Percentiles rank a stretch among this genome's conserved stretches.
phyloP scores from a whole-genome alignment of 148 eudicot species.

The Vaccinium corymbosum region DNA sequence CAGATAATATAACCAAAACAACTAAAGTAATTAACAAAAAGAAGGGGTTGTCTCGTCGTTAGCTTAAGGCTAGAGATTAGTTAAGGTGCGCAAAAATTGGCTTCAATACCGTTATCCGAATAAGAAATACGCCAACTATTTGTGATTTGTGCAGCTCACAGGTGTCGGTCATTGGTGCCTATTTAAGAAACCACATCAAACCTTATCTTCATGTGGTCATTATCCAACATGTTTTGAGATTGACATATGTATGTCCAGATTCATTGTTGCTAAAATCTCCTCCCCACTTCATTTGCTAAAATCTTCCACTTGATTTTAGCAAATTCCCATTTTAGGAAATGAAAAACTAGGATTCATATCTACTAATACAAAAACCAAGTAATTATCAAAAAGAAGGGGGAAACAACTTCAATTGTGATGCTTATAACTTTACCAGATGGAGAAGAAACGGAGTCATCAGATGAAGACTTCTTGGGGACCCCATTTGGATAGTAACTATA shows the following conservation, averaged over 20 bases:
- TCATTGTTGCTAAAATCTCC: too few species aligned
- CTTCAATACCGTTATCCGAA: neutral
- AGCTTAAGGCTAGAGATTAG: neutral
- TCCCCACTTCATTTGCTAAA: too few species aligned
- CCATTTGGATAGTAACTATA: slow-evolving; percentile 68
- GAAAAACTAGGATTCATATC: too few species aligned
- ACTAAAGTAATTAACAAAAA: too few species aligned
- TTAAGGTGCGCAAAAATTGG: neutral
- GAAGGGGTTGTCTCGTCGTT: neutral
- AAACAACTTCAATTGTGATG: neutral
- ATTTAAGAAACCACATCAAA: neutral
- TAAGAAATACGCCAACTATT: neutral
- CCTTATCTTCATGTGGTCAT: neutral
- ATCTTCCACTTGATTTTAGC: too few species aligned
- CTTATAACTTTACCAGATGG: slow-evolving; percentile 40
- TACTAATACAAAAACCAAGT: neutral
- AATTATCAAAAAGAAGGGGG: neutral
- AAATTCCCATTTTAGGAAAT: too few species aligned
- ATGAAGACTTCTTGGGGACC: slow-evolving; percentile 45
- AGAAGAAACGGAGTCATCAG: slow-evolving; percentile 28
- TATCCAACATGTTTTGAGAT: neutral
- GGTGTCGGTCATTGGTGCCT: neutral
- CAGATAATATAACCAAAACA: too few species aligned
- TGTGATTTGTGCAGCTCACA: neutral
- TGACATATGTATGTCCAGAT: too few species aligned